Conservation (phyloP, 176 grass and related monocot species). For the Miscanthus lutarioriparius region DNA sequence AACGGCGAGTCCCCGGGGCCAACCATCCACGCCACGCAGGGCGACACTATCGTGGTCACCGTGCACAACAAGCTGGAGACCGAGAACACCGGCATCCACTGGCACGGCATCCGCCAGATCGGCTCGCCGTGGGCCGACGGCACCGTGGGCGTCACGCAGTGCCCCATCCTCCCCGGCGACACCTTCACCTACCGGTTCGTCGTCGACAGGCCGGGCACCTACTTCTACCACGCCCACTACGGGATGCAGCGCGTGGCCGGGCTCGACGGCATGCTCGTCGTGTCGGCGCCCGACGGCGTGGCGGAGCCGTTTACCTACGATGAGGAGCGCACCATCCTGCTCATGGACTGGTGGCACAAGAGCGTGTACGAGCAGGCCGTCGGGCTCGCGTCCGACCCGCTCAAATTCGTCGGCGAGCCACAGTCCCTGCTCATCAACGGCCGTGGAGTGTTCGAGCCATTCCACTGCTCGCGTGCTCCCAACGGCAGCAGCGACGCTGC, state of each 20-base stretch:
- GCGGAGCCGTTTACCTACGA: conserved; percentile 61
- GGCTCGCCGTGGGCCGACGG: conserved; percentile 69
- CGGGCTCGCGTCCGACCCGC: conserved; percentile 44
- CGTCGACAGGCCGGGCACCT: conserved; percentile 62
- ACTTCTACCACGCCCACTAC: conserved; percentile 83
- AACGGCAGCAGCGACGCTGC: background rate
- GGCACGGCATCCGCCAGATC: conserved; percentile 79
- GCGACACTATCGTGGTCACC: conserved; percentile 60
- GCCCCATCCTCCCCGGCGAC: conserved; percentile 57
- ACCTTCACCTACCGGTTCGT: conserved; percentile 63
- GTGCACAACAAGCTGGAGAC: conserved; percentile 59
- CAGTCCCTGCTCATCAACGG: conserved; percentile 82
- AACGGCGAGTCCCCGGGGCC: conserved; percentile 68
- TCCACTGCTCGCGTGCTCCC: conserved; percentile 41
- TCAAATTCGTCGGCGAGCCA: conserved; percentile 55
- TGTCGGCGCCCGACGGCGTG: conserved; percentile 25
- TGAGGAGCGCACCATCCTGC: conserved; percentile 45
- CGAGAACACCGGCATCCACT: conserved; percentile 79
- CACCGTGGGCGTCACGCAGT: conserved; percentile 69
- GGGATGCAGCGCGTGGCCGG: conserved; percentile 81
- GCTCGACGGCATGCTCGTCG: conserved; percentile 62
- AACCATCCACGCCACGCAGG: conserved; percentile 56
- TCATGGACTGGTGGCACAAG: conserved; percentile 29
- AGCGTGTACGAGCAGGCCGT: conserved; percentile 57
- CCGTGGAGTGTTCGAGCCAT: conserved; percentile 34